phyloP scores from a whole-genome alignment of 805 yeast genomes.

The Wickerhamomyces hampshirensis region DNA sequence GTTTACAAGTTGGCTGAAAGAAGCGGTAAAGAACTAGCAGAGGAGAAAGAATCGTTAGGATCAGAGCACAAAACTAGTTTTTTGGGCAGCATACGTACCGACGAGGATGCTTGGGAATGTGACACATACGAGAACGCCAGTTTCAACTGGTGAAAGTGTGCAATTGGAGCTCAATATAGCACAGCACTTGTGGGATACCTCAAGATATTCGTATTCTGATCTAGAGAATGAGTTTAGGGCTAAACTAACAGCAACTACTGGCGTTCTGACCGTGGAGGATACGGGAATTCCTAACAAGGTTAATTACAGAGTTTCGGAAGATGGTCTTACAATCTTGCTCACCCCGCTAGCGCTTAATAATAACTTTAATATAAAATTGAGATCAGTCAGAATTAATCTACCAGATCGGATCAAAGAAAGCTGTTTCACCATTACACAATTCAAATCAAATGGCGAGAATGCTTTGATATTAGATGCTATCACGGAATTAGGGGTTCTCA shows the following conservation, averaged over 20 bases:
- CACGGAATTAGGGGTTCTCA: constrained; percentile 45
- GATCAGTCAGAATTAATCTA: constrained; percentile 27
- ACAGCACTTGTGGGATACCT: constrained; percentile 19
- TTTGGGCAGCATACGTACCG: neutral
- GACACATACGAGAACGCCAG: neutral
- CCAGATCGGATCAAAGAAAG: constrained; percentile 33
- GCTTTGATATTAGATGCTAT: constrained; percentile 48
- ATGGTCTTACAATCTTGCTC: constrained; percentile 13
- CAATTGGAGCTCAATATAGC: constrained; percentile 21
- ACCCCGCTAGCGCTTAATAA: constrained; percentile 22
- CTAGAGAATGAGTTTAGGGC: constrained; percentile 19
- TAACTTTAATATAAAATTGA: constrained; percentile 16
- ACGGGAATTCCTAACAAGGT: constrained; percentile 32
- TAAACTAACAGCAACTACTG: constrained; percentile 14
- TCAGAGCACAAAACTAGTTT: neutral
- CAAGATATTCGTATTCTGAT: constrained; percentile 10
- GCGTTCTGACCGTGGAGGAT: constrained; percentile 28
- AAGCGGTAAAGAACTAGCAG: too few relatives aligned
- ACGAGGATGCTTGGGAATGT: neutral
- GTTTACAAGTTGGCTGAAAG: too few relatives aligned
- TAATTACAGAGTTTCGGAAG: constrained; percentile 17
- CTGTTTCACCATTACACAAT: constrained; percentile 35
- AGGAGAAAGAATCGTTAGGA: too few relatives aligned
- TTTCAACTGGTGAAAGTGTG: neutral
- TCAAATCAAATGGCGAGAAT: constrained; percentile 22